These are phyloP conservation scores for Lactifluus piperatus DNA, from an alignment of 768 basidiomycete genomes.

Conservation along the genomic window DNA sequence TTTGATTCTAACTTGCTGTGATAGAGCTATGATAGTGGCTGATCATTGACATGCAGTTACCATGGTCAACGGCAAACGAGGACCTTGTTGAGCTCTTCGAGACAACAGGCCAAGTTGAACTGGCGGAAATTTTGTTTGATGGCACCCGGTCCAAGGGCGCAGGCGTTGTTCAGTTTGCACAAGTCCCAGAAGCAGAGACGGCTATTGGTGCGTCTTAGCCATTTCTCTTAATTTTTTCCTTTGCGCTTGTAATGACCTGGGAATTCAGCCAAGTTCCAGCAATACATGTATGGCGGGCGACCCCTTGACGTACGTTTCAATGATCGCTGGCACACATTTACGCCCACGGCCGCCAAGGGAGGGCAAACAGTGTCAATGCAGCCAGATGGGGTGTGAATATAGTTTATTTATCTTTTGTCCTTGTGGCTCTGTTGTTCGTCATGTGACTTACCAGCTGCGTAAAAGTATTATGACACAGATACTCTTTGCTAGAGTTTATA, in stretches of 20 bases:
- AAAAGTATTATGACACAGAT: not conserved
- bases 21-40: conserved; percentile 2
- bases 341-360: conserved; percentile 82
- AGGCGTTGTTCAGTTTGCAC: conserved; percentile 92
- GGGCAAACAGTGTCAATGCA: conserved; percentile 64
- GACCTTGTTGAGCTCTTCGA: conserved; percentile 97
- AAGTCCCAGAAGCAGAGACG: conserved; percentile 83
- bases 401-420: not conserved
- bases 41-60: conserved; percentile 47
- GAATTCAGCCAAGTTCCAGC: conserved; percentile 79
- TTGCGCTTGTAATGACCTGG: conserved; percentile 21
- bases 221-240: not conserved
- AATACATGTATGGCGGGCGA: conserved; percentile 90
- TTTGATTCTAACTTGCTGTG: not conserved
- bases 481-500: not conserved
- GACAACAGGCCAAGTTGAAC: conserved; percentile 90
- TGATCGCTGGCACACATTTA: conserved; percentile 91
- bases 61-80: conserved; percentile 99
- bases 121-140: conserved; percentile 92
- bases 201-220: conserved; percentile 61
- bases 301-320: conserved; percentile 92
- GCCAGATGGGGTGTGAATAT: conserved; percentile 35
- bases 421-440: not conserved
- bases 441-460: not conserved
- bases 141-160: conserved; percentile 88